Evolutionary conservation across 1,284 basidiomycete species (phyloP), one percentile per base, ranked within the genome.

Genomic region (Fomitiporia mediterranea): DNA sequence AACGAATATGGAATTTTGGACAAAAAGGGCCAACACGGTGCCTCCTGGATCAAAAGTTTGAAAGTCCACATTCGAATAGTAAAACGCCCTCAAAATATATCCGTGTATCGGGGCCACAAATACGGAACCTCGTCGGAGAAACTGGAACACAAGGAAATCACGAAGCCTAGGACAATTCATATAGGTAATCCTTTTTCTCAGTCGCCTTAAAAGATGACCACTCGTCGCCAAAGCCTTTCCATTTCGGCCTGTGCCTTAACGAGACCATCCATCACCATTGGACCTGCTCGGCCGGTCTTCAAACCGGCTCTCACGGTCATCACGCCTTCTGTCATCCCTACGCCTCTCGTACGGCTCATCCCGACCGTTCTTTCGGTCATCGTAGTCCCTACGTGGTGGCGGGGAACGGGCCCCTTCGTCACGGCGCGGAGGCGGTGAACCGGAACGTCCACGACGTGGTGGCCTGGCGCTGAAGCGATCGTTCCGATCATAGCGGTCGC

Each of bases 331-430:
- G 71, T 86, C 84, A 68, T 86, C 84, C 68, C 84, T 76, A 69
- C 83, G 80, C 68, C 80, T 74, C 64, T 82, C 81, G 64, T 72
- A 69, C 68, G 83, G 82, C 70, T 89, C 86, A 81, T 86, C 86
- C 73, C 84, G 84, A 68, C 84, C 81, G 83, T 84, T 80, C 78
- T 83, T 85, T 79, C 76, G 83, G 71, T 89, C 87, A 75, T 88
- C 85, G 72, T 73, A 71, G 65, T 89, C 84, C 78, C 83, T 84
- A 76, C 75, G 78, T 53, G 82, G 78, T 75, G 87, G 79, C 54
- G 82, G 78, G 75, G 87, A 89, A 79, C 86, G 84, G 75, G 82
- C 74, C 77, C 85, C 83, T 72, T 80, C 77, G 57, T 79, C 75
- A 57, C 80, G 63, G 54, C 73, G 82, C 63, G 82, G 80, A 67